Evolutionary conservation across 129 eudicot species (phyloP).

Genomic region (Chrysanthemum seticuspe): DNA sequence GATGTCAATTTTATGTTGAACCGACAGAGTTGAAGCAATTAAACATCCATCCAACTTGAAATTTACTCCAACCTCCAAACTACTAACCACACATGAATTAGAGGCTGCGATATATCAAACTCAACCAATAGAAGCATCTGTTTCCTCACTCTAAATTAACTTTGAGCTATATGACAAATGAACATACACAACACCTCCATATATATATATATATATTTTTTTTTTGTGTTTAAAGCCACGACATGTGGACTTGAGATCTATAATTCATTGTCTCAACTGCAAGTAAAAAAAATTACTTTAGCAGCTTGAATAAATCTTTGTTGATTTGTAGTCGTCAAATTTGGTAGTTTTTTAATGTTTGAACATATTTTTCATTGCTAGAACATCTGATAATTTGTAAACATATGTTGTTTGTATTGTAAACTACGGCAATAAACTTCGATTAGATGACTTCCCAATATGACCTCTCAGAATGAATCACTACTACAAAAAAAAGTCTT

Average conservation of each 20-base stretch:
- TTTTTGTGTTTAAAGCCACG: neutral
- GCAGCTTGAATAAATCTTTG: too few species aligned
- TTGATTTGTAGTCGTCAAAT: too few species aligned
- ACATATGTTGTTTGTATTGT: too few species aligned
- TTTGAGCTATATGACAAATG: neutral
- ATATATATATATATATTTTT: neutral
- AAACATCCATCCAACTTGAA: constrained; percentile 20
- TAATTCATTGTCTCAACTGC: neutral
- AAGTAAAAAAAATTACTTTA: too few species aligned
- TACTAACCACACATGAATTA: constrained; percentile 50
- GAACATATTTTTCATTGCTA: too few species aligned
- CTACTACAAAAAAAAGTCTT: too few species aligned
- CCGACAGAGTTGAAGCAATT: constrained; percentile 35
- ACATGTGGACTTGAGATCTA: neutral
- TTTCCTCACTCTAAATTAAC: neutral
- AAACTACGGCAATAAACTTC: too few species aligned
- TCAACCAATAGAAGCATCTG: neutral
- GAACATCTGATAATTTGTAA: too few species aligned
- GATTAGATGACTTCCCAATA: too few species aligned
- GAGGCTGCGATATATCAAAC: constrained; percentile 36
- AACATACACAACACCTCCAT: neutral
- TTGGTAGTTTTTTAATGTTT: too few species aligned
- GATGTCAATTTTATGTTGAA: constrained; percentile 41
- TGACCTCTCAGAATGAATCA: too few species aligned
- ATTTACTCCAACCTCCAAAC: constrained; percentile 52